These are phyloP conservation scores for Trametes villosa DNA, from an alignment of 768 basidiomycete genomes.

Conservation along the genomic window DNA sequence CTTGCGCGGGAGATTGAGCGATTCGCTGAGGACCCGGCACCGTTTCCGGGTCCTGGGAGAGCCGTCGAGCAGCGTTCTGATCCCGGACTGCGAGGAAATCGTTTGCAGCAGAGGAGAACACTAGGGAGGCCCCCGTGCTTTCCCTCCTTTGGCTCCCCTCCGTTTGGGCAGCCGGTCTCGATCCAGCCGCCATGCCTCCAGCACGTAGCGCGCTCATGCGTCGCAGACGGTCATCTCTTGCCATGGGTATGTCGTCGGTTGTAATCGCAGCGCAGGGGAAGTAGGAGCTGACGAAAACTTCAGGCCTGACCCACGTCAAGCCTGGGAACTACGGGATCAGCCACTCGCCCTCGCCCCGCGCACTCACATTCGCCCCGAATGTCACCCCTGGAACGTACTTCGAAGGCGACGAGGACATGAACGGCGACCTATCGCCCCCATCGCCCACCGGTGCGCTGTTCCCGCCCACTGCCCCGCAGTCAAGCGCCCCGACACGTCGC, in stretches of 20 bases:
- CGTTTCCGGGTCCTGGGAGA: constrained; percentile 11
- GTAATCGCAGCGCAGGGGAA: background rate
- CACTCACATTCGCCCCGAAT: constrained; percentile 67
- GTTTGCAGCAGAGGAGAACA: constrained; percentile 26
- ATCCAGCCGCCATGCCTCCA: constrained; percentile 40
- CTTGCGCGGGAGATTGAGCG: background rate
- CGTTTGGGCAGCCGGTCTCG: constrained; percentile 18
- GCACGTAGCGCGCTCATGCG: constrained; percentile 39
- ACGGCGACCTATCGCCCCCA: constrained; percentile 31
- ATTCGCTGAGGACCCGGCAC: background rate
- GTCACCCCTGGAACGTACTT: constrained; percentile 58
- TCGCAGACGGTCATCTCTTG: constrained; percentile 47
- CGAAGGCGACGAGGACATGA: constrained; percentile 39
- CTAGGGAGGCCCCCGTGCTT: constrained; percentile 18
- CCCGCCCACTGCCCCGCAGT: constrained; percentile 52
- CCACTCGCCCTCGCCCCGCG: constrained; percentile 44
- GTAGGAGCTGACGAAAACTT: background rate
- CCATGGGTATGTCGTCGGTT: constrained; percentile 34
- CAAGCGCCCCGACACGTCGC: constrained; percentile 45
- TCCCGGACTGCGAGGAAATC: constrained; percentile 3
- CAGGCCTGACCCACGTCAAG: constrained; percentile 48
- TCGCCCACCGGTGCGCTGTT: constrained; percentile 50
- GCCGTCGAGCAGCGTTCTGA: constrained; percentile 20
- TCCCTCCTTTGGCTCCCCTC: constrained; percentile 22
- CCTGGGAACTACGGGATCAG: constrained; percentile 57